Base-by-base conservation (phyloP, 176 grass and related monocot genomes). In the Triticum monococcum region DNA sequence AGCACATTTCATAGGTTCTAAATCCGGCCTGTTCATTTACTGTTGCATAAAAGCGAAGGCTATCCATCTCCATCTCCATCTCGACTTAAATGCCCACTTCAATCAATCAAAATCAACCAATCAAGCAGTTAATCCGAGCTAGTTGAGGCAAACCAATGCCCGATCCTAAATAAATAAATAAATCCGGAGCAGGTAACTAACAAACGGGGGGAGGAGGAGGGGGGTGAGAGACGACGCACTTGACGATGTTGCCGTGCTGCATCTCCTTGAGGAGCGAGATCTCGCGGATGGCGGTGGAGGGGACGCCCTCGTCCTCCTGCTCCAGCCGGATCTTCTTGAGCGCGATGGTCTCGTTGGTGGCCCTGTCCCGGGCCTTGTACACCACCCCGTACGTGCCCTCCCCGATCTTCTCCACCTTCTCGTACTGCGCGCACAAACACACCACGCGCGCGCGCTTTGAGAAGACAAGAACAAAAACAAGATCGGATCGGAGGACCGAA, bases 301-400 rank as follows among this genome's bases (percentile, higher is more conserved):
- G 95, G 48, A 98, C 95, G 64, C 95, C 95, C 79, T 98, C 95
- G 43, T 98, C 95, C 85, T 95, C 93, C 66, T 98, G 95, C 89
- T 98, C 95, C 60, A 98, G 84, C 23, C 95, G 91, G 89, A 98
- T 98, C 93, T 98, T 98, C 91, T 98, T 98, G 81, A 98, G 91
- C 20, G 95, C 95, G 87, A 98, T 95, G 77, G 89, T 93, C 93
- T 98, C 93, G 77, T 98, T 98, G 66, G 93, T 98, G 65, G 13
- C 38, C 89, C 79, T 90, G 82, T 95, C 91, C 81, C 93, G 36
- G 83, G 87, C 95, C 81, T 81, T 98, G 95, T 98, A 98, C 89
- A 98, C 95, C 91, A 98, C 95, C 22, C 95, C 95, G 35, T 98
- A 98, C 8, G 95, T 98, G 80, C 95, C 95, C 83, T 98, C 95